Evolutionary conservation across 2,329 filamentous ascomycete species (phyloP).

Genomic region (Zymoseptoria brevis): DNA sequence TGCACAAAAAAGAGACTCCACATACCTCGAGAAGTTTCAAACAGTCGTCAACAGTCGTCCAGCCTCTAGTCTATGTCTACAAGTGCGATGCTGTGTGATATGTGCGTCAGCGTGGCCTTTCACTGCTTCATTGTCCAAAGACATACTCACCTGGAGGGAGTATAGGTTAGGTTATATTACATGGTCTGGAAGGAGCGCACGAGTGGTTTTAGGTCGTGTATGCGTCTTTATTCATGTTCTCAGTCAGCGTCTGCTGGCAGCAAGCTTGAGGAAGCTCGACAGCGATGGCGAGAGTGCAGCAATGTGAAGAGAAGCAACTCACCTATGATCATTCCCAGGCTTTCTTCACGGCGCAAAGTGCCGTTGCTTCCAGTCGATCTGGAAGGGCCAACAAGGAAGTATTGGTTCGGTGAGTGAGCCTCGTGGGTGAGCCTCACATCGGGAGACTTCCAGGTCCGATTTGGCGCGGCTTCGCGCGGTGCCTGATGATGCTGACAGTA

Average conservation of each 20-base stretch:
- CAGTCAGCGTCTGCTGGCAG: conserved; percentile 4
- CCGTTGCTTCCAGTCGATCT: not conserved
- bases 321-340: conserved; percentile 26
- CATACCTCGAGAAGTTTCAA: not conserved
- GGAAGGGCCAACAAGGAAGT: not conserved
- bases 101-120: not conserved
- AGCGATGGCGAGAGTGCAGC: not conserved
- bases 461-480: not conserved
- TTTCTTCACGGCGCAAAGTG: not conserved
- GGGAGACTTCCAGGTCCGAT: not conserved
- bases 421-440: not conserved
- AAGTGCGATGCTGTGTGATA: conserved; percentile 14
- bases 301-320: conserved; percentile 1
- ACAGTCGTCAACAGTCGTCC: conserved; percentile 24
- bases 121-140: not conserved
- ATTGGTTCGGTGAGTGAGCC: not conserved
- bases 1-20: not conserved
- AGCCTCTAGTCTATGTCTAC: conserved; percentile 30
- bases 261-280: conserved; percentile 1
- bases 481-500: not conserved
- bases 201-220: conserved; percentile 18
- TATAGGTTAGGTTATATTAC: conserved; percentile 23
- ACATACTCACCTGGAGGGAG: conserved; percentile 13
- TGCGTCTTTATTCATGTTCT: conserved; percentile 9
- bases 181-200: conserved; percentile 17